phyloP scores from a whole-genome alignment of 1,284 basidiomycete species.

The Microbotryum violaceum region DNA sequence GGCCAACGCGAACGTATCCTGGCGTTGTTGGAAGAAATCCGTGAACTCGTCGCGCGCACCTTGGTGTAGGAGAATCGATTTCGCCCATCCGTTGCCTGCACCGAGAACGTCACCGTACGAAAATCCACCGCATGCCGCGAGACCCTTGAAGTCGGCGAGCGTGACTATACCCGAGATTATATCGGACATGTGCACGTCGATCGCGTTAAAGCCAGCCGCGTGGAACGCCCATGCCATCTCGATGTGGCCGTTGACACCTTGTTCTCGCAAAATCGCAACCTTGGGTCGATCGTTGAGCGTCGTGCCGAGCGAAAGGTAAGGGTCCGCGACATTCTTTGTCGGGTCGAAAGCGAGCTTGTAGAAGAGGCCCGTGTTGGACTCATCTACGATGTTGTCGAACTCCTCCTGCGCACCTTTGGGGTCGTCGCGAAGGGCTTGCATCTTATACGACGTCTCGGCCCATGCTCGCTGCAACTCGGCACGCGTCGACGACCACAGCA shows the following conservation, averaged over 20 bases:
- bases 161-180: constrained; percentile 65
- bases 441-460: constrained; percentile 88
- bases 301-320: constrained; percentile 31
- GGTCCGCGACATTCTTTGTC: constrained; percentile 32
- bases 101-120: constrained; percentile 98
- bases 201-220: constrained; percentile 82
- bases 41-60: constrained; percentile 66
- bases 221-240: constrained; percentile 99
- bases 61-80: constrained; percentile 77
- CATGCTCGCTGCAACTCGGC: constrained; percentile 71
- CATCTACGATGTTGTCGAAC: constrained; percentile 64
- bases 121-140: constrained; percentile 96
- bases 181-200: constrained; percentile 98
- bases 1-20: constrained; percentile 78
- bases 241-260: constrained; percentile 95
- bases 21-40: constrained; percentile 64
- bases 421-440: constrained; percentile 86
- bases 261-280: constrained; percentile 92
- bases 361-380: constrained; percentile 59
- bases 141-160: constrained; percentile 66
- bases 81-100: constrained; percentile 95
- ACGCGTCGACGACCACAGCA: constrained; percentile 61
- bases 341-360: constrained; percentile 67
- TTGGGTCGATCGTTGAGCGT: constrained; percentile 56
- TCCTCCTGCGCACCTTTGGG: constrained; percentile 71